phyloP scores from a whole-genome alignment of 768 basidiomycete species.

The Asterophora lycoperdoides region DNA sequence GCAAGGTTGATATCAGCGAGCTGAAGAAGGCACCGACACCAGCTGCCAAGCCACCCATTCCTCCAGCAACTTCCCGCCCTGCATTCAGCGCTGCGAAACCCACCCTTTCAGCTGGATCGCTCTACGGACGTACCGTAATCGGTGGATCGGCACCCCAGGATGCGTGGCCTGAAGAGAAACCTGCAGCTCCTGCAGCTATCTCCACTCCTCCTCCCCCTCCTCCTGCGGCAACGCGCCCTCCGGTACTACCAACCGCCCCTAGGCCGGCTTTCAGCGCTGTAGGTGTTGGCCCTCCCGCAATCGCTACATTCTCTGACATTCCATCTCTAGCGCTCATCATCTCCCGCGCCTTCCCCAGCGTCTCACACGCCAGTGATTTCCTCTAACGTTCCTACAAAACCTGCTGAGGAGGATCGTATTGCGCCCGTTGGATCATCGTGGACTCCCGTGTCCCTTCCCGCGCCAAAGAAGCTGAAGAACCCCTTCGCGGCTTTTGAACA shows the following conservation, averaged over 20 bases:
- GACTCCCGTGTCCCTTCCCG: constrained; percentile 78
- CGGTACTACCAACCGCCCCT: constrained; percentile 38
- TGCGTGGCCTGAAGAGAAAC: constrained; percentile 55
- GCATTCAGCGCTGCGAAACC: constrained; percentile 40
- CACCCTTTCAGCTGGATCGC: constrained; percentile 36
- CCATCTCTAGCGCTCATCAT: constrained; percentile 12
- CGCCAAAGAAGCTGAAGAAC: constrained; percentile 86
- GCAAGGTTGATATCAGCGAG: constrained; percentile 64
- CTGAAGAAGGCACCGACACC: constrained; percentile 45
- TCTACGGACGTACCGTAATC: constrained; percentile 36
- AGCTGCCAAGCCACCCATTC: constrained; percentile 33
- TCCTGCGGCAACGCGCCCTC: constrained; percentile 45
- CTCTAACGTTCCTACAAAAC: constrained; percentile 57
- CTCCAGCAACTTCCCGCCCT: constrained; percentile 44
- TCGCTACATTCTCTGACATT: neutral
- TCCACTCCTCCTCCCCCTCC: constrained; percentile 40
- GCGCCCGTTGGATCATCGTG: constrained; percentile 85
- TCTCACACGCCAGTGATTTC: constrained; percentile 35
- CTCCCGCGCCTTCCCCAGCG: constrained; percentile 13
- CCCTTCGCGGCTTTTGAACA: constrained; percentile 66
- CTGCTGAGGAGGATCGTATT: constrained; percentile 77
- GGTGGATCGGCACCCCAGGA: constrained; percentile 45
- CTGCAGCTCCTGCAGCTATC: constrained; percentile 33
- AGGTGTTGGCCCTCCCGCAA: constrained; percentile 2
- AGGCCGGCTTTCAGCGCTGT: constrained; percentile 40